Evolutionary conservation across 2,329 filamentous ascomycete species (phyloP).

Genomic region (Nemania abortiva): DNA sequence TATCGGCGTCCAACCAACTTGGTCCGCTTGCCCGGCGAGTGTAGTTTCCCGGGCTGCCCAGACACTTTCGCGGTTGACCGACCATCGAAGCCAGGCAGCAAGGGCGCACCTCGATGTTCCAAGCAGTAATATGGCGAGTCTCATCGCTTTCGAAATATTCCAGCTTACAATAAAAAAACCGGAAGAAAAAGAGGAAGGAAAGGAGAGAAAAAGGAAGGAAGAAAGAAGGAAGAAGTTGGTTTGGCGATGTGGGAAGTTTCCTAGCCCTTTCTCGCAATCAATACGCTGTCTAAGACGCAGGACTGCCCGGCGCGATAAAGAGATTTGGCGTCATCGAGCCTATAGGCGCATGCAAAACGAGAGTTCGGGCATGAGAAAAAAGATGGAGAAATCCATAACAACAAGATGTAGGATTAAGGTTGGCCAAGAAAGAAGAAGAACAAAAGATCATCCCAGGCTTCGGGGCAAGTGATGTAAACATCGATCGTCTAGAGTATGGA

Average conservation of each 20-base stretch:
- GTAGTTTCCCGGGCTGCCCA: constrained; percentile 43
- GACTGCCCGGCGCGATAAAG: background rate
- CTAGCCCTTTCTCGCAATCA: background rate
- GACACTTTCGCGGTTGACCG: constrained; percentile 34
- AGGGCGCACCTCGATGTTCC: constrained; percentile 31
- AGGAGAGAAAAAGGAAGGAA: background rate
- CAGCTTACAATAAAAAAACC: background rate
- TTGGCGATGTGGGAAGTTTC: background rate
- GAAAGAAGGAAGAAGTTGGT: background rate
- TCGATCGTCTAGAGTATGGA: background rate
- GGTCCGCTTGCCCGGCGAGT: background rate
- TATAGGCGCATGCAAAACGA: background rate
- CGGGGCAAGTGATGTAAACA: background rate
- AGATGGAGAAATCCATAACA: background rate
- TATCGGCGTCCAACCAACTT: constrained; percentile 46
- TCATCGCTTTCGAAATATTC: constrained; percentile 34
- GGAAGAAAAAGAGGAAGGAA: background rate
- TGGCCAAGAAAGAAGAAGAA: background rate
- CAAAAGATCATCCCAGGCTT: background rate
- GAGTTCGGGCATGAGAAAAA: background rate
- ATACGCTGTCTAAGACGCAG: background rate
- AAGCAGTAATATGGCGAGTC: constrained; percentile 33
- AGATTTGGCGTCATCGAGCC: no score
- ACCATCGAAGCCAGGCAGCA: constrained; percentile 46
- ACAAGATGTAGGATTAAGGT: background rate